Conservation (phyloP, 129 eudicot genomes). For the Mikania micrantha region DNA sequence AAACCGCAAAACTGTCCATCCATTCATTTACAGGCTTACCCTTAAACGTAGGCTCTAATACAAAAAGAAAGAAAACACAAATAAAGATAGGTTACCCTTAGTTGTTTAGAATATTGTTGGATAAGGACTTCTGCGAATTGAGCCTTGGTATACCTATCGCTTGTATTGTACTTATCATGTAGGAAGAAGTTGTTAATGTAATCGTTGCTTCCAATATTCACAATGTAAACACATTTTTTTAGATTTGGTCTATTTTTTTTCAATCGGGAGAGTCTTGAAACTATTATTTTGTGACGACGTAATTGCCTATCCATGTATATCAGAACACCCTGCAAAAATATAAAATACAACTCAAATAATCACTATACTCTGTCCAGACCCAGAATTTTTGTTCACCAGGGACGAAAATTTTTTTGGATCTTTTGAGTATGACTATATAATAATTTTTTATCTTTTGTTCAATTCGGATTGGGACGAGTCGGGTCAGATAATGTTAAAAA, state of each 20-base stretch:
- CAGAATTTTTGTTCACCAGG: too few species aligned
- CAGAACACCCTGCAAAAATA: slow-evolving; percentile 22
- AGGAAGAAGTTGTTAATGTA: slow-evolving; percentile 37
- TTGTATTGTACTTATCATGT: slow-evolving; percentile 20
- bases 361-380: too few species aligned
- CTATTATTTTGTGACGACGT: slow-evolving; percentile 15
- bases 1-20: too few species aligned
- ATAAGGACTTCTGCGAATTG: slow-evolving; percentile 29
- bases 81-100: slow-evolving; percentile 20
- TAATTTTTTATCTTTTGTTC: too few species aligned
- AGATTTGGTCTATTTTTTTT: slow-evolving; percentile 1
- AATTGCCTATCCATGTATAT: slow-evolving; percentile 27
- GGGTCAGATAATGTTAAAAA: too few species aligned
- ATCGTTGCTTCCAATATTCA: slow-evolving; percentile 43
- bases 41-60: background rate
- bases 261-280: background rate
- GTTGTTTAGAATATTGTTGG: slow-evolving; percentile 24
- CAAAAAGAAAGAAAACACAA: background rate
- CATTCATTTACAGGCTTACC: too few species aligned
- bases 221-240: slow-evolving; percentile 29
- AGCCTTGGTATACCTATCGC: slow-evolving; percentile 16
- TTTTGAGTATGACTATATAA: too few species aligned
- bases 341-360: background rate
- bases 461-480: too few species aligned
- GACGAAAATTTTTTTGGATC: too few species aligned